These are phyloP conservation scores for Helianthus tuberosus DNA, from an alignment of 129 eudicot species.

Conservation along the genomic window DNA sequence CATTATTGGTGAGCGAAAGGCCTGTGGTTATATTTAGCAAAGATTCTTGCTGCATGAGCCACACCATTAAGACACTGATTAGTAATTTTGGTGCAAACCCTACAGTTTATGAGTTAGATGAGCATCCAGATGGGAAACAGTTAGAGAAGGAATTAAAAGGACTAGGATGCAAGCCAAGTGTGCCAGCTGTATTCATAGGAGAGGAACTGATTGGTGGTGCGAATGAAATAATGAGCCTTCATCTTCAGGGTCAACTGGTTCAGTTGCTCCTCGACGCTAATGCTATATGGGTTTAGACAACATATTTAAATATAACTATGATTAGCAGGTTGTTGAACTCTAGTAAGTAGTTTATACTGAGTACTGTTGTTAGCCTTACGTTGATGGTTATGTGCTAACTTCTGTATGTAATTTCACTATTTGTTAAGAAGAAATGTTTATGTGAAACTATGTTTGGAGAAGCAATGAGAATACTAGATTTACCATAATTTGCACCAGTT, in stretches of 20 bases:
- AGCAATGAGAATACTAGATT: constrained; percentile 14
- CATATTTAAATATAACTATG: neutral
- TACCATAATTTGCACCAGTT: neutral
- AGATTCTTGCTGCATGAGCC: constrained; percentile 60
- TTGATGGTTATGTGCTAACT: constrained; percentile 23
- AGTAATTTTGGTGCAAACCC: constrained; percentile 67
- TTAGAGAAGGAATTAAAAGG: constrained; percentile 54
- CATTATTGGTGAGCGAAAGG: constrained; percentile 47
- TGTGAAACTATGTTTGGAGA: neutral
- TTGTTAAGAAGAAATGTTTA: too few species aligned
- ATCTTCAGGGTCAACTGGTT: constrained; percentile 50
- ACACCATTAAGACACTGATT: constrained; percentile 63
- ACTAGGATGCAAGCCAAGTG: constrained; percentile 56
- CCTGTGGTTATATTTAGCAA: constrained; percentile 72
- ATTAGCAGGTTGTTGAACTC: constrained; percentile 11
- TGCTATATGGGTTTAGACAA: constrained; percentile 74
- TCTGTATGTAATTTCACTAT: constrained; percentile 15
- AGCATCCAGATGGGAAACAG: constrained; percentile 59
- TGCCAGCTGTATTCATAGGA: constrained; percentile 67
- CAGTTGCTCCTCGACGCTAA: constrained; percentile 71
- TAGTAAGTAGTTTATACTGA: constrained; percentile 13
- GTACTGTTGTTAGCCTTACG: neutral
- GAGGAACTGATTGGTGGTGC: constrained; percentile 58
- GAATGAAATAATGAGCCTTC: constrained; percentile 68
- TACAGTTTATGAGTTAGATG: constrained; percentile 65